Percentiles rank a stretch among this genome's conserved stretches.
Conservation (phyloP, 2,329 filamentous ascomycete genomes). For the Pseudocercospora fijiensis region DNA sequence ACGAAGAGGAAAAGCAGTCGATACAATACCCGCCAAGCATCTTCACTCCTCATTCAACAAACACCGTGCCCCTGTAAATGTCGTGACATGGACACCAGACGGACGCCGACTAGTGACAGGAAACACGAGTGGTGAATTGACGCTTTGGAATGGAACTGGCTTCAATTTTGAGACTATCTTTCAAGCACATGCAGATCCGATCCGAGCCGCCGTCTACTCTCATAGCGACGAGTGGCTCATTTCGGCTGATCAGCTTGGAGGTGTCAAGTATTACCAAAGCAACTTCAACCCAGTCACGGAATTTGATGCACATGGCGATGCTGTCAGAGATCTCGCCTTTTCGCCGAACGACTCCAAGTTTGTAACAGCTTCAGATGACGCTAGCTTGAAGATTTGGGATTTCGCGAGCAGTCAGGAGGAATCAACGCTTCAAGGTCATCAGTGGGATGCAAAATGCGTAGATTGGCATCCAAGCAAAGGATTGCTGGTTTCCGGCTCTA, state of each 20-base stretch:
- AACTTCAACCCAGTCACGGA: conserved; percentile 99
- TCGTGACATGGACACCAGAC: conserved; percentile 96
- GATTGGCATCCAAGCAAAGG: conserved; percentile 98
- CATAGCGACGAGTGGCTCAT: conserved; percentile 97
- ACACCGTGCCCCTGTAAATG: conserved; percentile 94
- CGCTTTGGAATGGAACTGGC: conserved; percentile 95
- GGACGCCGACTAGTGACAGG: conserved; percentile 87
- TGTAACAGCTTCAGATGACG: conserved; percentile 92
- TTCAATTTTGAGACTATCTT: conserved; percentile 99
- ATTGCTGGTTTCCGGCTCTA: conserved; percentile 89
- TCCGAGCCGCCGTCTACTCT: conserved; percentile 81
- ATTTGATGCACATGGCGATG: conserved; percentile 84
- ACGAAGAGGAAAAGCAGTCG: conserved; percentile 69
- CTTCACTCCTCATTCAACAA: conserved; percentile 98
- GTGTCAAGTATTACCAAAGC: conserved; percentile 98
- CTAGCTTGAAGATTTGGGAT: conserved; percentile 90
- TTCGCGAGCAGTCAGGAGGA: conserved; percentile 85
- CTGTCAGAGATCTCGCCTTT: conserved; percentile 88
- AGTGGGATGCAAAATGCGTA: conserved; percentile 95
- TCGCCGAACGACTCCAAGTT: conserved; percentile 94
- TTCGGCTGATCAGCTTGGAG: conserved; percentile 89
- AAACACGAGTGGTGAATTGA: conserved; percentile 96
- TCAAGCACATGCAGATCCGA: conserved; percentile 90
- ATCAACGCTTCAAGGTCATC: conserved; percentile 82
- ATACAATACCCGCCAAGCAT: conserved; percentile 90